These are phyloP conservation scores for Boeremia exigua DNA, from an alignment of 2,329 filamentous ascomycete genomes.

Conservation along the genomic window DNA sequence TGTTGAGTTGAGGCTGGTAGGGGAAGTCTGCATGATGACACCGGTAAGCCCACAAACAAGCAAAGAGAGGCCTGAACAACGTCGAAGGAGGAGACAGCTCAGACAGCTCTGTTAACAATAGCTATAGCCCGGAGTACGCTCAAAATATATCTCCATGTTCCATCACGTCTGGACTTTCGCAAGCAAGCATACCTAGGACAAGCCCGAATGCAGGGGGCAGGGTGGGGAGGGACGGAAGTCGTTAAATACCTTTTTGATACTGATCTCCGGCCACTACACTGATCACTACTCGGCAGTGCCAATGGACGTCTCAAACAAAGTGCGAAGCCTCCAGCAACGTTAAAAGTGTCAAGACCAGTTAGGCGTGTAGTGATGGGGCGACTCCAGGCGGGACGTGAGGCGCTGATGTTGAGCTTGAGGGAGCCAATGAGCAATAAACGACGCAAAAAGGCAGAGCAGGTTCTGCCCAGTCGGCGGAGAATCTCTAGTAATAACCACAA, in stretches of 20 bases:
- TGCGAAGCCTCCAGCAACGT: constrained; percentile 11
- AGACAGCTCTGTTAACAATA: constrained; percentile 4
- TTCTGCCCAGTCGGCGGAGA: constrained; percentile 44
- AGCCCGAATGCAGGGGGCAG: constrained; percentile 9
- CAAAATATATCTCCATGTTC: background rate
- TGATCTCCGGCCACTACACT: constrained; percentile 5
- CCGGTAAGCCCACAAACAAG: constrained; percentile 41
- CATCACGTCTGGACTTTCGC: background rate
- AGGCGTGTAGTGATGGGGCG: constrained; percentile 24
- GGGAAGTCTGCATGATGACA: constrained; percentile 40
- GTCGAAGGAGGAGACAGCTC: constrained; percentile 10
- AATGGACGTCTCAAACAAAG: background rate
- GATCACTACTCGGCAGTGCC: background rate
- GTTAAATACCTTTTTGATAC: constrained; percentile 22
- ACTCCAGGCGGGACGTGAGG: constrained; percentile 17
- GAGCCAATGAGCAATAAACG: constrained; percentile 36
- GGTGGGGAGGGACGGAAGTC: constrained; percentile 5
- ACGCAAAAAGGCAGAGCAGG: constrained; percentile 36
- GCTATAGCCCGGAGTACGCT: constrained; percentile 1
- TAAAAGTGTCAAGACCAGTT: constrained; percentile 9
- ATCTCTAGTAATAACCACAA: constrained; percentile 49
- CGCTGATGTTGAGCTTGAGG: constrained; percentile 29
- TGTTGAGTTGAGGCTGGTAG: constrained; percentile 28
- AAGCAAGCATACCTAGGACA: constrained; percentile 7
- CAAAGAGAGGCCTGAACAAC: constrained; percentile 24